Evolutionary conservation across 2,329 filamentous ascomycete genomes (phyloP).

Genomic region (Ceratocystis harringtonii): DNA sequence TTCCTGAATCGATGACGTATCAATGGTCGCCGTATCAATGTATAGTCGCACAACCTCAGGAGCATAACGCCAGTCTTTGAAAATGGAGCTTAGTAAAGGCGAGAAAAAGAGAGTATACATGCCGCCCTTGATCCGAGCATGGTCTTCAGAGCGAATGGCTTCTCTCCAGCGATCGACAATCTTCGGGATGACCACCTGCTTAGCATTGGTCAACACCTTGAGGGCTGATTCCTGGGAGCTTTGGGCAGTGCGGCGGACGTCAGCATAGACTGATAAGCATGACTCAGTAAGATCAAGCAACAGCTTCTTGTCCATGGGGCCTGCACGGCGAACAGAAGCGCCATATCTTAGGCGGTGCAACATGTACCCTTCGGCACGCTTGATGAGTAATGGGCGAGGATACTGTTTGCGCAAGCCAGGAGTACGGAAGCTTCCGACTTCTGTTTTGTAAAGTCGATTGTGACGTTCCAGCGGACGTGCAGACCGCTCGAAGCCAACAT

Average conservation of each 20-base stretch:
- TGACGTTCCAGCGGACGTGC: constrained; percentile 86
- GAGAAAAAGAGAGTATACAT: constrained; percentile 85
- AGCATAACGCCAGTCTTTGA: constrained; percentile 88
- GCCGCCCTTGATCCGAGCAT: constrained; percentile 84
- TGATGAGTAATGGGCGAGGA: constrained; percentile 78
- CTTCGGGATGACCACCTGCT: constrained; percentile 78
- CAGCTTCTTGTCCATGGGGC: constrained; percentile 72
- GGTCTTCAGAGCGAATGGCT: constrained; percentile 65
- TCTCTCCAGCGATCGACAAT: constrained; percentile 64
- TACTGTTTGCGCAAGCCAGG: constrained; percentile 86
- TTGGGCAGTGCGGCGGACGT: constrained; percentile 89
- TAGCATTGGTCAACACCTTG: constrained; percentile 76
- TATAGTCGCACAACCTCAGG: constrained; percentile 81
- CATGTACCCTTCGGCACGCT: constrained; percentile 87
- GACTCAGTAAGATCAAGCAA: constrained; percentile 80
- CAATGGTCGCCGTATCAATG: constrained; percentile 75
- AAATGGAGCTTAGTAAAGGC: constrained; percentile 71
- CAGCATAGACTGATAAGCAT: constrained; percentile 80
- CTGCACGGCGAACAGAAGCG: constrained; percentile 71
- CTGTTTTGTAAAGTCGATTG: constrained; percentile 66
- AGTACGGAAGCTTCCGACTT: constrained; percentile 86
- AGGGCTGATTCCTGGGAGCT: constrained; percentile 83
- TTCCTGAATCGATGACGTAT: constrained; percentile 88
- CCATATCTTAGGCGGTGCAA: constrained; percentile 90
- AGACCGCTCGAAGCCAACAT: constrained; percentile 90